Evolutionary conservation across 2,329 filamentous ascomycete species (phyloP), one percentile per base, ranked within the genome.

Genomic region (Neonectria faginata): DNA sequence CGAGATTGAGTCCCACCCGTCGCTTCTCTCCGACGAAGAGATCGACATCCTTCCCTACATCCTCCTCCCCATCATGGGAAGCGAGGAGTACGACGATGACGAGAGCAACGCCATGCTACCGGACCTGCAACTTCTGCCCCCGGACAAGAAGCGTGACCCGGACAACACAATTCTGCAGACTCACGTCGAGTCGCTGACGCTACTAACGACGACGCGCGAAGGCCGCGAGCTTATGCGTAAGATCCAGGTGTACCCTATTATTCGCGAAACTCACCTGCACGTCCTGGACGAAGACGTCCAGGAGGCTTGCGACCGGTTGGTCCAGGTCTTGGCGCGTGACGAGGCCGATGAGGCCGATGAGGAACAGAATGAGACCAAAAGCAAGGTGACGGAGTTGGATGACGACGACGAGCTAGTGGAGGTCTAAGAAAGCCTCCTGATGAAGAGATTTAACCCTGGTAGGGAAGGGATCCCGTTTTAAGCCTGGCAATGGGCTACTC

Each of bases 31-130:
- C 0, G 89, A 92, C 56, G 87, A 90, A 18, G 89, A 89, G 42
- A 89, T 94, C 54, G 91, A 97, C 72, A 86, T 98, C 16, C 81
- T 98, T 5, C 94, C 95, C 0, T 98, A 98, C 78, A 83, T 98
- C 16, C 82, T 99, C 10, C 85, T 97, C 7, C 95, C 96, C 0
- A 89, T 98, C 52, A 95, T 91, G 73, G 95, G 95, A 0, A 89
- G 87, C 36, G 96, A 98, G 77, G 92, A 96, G 75, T 97, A 95
- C 76, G 85, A 90, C 18, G 92, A 94, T 39, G 93, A 97, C 53
- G 96, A 99, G 70, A 91, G 88, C 62, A 86, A 93, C 75, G 88
- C 86, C 42, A 97, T 99, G 93, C 84, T 97, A 11, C 90, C 94
- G 0, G 96, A 98, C 77, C 83, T 97, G 67, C 95, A 98, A 79